phyloP scores from a whole-genome alignment of 179 eudicot species.

The Sideroxylon spinosum region DNA sequence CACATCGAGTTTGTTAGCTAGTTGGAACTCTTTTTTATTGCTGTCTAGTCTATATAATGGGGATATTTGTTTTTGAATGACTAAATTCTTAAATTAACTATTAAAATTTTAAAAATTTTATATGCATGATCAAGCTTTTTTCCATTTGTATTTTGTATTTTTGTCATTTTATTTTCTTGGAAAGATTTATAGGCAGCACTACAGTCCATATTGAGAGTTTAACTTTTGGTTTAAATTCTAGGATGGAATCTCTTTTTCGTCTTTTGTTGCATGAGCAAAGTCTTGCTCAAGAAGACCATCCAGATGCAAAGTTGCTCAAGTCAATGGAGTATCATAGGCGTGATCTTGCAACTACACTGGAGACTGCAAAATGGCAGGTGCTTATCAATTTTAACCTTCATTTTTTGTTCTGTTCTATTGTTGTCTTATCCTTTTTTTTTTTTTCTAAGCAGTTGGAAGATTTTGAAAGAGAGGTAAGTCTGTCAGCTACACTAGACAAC shows the following conservation, averaged over 20 bases:
- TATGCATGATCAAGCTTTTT: neutral
- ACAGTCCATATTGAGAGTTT: neutral
- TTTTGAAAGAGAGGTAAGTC: constrained; percentile 36
- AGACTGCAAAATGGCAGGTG: constrained; percentile 45
- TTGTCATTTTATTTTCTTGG: neutral
- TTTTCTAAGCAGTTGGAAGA: constrained; percentile 30
- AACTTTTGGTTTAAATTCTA: constrained; percentile 2
- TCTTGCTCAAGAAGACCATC: constrained; percentile 27
- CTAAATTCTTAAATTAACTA: neutral
- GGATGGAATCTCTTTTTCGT: constrained; percentile 38
- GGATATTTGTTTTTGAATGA: neutral
- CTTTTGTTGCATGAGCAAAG: constrained; percentile 31
- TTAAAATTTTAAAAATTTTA: neutral
- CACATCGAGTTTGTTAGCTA: neutral
- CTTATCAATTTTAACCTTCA: neutral
- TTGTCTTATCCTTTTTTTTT: neutral
- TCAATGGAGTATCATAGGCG: constrained; percentile 30
- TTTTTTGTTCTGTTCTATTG: neutral
- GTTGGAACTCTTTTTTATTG: neutral
- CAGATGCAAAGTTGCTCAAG: constrained; percentile 23
- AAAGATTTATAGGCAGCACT: neutral
- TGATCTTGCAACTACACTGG: constrained; percentile 35
- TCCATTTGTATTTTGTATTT: neutral
- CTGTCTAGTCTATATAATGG: neutral
- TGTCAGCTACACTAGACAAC: constrained; percentile 29